Conservation (phyloP, 2,329 filamentous ascomycete genomes). For the Cercospora zeae-maydis region DNA sequence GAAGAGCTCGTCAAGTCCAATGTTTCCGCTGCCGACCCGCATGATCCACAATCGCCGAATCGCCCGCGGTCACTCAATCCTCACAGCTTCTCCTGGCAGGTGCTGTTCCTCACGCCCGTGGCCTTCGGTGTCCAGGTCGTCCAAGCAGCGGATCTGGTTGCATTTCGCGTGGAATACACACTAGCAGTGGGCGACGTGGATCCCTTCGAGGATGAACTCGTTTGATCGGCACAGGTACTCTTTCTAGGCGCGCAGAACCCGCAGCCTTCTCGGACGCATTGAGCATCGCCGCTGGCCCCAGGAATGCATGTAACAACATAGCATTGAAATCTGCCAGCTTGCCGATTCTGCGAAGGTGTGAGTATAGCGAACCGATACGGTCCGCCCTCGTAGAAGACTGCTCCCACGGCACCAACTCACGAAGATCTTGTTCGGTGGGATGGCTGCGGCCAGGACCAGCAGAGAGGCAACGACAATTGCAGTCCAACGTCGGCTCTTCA, state of each 20-base stretch:
- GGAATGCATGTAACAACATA: conserved; percentile 1
- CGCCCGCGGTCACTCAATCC: neutral
- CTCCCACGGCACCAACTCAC: neutral
- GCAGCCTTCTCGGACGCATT: conserved; percentile 1
- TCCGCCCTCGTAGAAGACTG: neutral
- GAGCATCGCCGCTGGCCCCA: neutral
- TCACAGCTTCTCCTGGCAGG: neutral
- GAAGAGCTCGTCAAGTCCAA: neutral
- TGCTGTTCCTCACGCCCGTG: neutral
- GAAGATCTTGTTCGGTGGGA: neutral
- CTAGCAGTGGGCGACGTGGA: neutral
- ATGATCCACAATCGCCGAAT: neutral
- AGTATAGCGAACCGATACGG: neutral
- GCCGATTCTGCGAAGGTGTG: neutral
- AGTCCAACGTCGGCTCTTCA: neutral
- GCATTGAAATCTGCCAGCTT: conserved; percentile 3
- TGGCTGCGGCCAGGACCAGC: neutral
- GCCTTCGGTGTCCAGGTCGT: neutral
- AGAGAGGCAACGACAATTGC: neutral
- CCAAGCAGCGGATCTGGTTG: neutral
- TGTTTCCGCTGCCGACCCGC: neutral
- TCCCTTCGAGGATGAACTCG: neutral
- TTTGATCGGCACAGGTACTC: neutral
- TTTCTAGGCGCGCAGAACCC: neutral
- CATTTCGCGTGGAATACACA: neutral